These are phyloP conservation scores for Penicillium sp. DNA, from an alignment of 2,329 filamentous ascomycete species.

Conservation along the genomic window DNA sequence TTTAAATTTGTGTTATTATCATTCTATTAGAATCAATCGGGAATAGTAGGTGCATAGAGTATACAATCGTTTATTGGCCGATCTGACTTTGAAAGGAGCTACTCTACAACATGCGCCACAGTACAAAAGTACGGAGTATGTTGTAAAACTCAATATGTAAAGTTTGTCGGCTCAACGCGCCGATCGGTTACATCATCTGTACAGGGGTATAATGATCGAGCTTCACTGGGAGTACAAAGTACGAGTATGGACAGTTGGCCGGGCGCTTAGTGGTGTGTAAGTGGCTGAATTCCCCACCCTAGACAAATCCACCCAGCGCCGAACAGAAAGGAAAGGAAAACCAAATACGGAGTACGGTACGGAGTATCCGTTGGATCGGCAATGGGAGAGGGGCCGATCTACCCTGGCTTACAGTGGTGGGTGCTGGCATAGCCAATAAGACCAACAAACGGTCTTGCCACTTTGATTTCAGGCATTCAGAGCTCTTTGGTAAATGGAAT, in stretches of 20 bases:
- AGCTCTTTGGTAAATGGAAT: neutral
- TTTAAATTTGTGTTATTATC: neutral
- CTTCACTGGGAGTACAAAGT: neutral
- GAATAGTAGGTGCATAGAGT: neutral
- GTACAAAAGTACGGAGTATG: neutral
- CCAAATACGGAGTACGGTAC: too few relatives aligned
- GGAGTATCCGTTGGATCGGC: neutral
- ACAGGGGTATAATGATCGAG: neutral
- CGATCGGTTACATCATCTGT: neutral
- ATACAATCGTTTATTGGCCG: neutral
- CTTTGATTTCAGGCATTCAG: conserved; percentile 5
- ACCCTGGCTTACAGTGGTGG: neutral
- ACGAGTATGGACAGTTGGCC: neutral
- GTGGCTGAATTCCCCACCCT: conserved; percentile 9
- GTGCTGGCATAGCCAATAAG: conserved; percentile 11
- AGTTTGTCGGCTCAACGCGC: neutral
- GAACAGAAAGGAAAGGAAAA: neutral
- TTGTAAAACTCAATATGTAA: neutral
- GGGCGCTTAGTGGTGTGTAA: neutral
- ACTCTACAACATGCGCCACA: neutral
- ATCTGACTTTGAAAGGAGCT: neutral
- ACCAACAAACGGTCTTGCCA: conserved; percentile 7
- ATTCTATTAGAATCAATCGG: neutral
- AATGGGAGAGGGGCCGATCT: neutral
- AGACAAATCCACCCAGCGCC: too few relatives aligned